Base-by-base conservation (phyloP, 345 rosid genomes). In the Excoecaria agallocha region DNA sequence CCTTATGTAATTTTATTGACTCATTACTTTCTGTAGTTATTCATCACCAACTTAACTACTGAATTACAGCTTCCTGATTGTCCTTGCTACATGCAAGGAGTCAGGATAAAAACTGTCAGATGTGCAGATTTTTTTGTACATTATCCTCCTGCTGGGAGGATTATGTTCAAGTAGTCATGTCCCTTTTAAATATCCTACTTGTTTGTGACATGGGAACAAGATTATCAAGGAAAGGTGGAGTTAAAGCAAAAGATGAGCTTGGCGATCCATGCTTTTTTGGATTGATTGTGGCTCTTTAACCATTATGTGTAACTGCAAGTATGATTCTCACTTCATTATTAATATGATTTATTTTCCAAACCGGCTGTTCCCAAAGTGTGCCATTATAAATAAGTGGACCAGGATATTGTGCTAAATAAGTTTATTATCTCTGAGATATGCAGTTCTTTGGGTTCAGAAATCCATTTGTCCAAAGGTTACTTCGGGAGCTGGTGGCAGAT, bases 361-460 rank as follows among this genome's bases (percentile, higher is more conserved):
- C 38, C 11, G 11, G 35, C 54, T 45, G 59, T 66, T 66, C 41
- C 76, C 6, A 17, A 51, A 67, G 19, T 20, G 22, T 59, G 25
- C 38, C 65, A 66, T 15, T 22, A 16, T 8, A 41, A 69, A 38
- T 46, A 43, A 63, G 38, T 73, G 20, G 69, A 38, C 46, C 22
- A 11, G 50, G 49, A 38, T 38, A 12, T 38, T 59, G 24, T 58
- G 78, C 74, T 69, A 41, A 74, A 67, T 68, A 22, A 69, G 15
- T 52, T 66, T 51, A 69, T 50, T 68, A 20, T 82, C n/a, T n/a
- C n/a, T n/a, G n/a, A n/a, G n/a, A n/a, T 65, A 25, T 85, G 81
- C 94, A 95, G 97, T 90, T 90, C 74, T 95, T 95, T 79, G 99
- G 99, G 65, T 95, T 93, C 77, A 91, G 85, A 82, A 88, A 87